phyloP scores from a whole-genome alignment of 305 asterid genomes.

The Striga hermonthica region DNA sequence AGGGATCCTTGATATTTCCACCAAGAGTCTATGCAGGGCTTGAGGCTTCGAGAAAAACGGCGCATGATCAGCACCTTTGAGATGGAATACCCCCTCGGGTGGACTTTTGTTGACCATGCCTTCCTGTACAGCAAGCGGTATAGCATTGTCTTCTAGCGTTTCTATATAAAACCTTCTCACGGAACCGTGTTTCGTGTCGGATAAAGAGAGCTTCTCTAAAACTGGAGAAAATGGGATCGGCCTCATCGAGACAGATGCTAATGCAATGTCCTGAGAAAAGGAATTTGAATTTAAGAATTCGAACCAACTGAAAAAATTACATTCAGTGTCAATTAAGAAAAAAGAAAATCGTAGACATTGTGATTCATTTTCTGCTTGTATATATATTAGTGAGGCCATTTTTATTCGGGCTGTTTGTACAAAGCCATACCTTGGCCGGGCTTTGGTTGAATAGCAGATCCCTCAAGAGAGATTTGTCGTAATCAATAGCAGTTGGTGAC shows the following conservation, averaged over 20 bases:
- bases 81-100: constrained; percentile 66
- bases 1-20: constrained; percentile 71
- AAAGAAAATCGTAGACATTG: not conserved
- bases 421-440: constrained; percentile 64
- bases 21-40: constrained; percentile 73
- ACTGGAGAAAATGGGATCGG: constrained; percentile 82
- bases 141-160: constrained; percentile 87
- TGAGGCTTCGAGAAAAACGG: constrained; percentile 98
- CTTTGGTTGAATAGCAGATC: constrained; percentile 90
- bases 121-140: constrained; percentile 68
- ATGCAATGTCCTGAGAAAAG: constrained; percentile 69
- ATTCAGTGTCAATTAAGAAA: constrained; percentile 7
- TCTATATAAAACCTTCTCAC: constrained; percentile 77
- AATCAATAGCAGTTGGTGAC: constrained; percentile 88
- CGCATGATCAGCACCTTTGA: constrained; percentile 91
- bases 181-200: constrained; percentile 68
- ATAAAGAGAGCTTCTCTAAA: constrained; percentile 76
- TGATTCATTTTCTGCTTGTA: not conserved
- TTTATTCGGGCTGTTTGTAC: too few relatives aligned
- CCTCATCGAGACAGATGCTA: constrained; percentile 96
- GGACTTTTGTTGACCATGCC: constrained; percentile 59
- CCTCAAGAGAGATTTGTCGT: constrained; percentile 68
- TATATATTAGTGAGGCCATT: too few relatives aligned
- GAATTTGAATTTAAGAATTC: constrained; percentile 17
- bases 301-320: not conserved